Evolutionary conservation across 306 rosid genomes (phyloP), one percentile per base, ranked within the genome.

Genomic region (Quercus berberidifolia): DNA sequence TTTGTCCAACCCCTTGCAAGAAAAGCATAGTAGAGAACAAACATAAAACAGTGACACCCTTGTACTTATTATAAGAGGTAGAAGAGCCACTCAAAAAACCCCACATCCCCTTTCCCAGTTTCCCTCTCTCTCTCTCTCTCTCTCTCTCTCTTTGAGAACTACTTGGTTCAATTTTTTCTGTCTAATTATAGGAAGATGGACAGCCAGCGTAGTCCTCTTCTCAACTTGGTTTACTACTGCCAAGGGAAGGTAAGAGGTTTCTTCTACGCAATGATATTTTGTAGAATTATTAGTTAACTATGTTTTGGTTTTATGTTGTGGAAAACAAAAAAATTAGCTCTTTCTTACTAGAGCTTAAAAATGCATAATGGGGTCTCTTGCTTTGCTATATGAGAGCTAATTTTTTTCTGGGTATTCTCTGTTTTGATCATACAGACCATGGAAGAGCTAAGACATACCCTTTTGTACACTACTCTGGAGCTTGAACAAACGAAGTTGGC

Each of bases 391-490:
- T 79, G 80, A 60, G 79, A 6, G 46, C 74, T 78, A 14, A 84
- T 57, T 85, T 1, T 71, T 71, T 85, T 17, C 3, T 62, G 58
- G 6, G 21, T 73, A 4, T 49, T 72, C 54, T 14, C 38, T 35
- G 38, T 49, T 54, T 57, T 75, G 38, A 60, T 83, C 26, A 25
- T 83, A 28, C 93, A 95, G 96, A 83, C 84, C 71, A 86, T 88
- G 90, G 99, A 96, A 72, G 99, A 96, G 70, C 76, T 93, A 81
- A 90, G 88, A 75, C 91, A 86, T 55, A 77, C 93, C 19, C 92
- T 95, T 8, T 21, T 93, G 70, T 89, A 51, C 80, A 80, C 96
- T 18, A 89, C 91, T 31, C n/a, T 91, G 33, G 99, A 96, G 87
- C 91, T 93, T 31, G 97, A 93, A 77, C 96, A 96, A 80, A 91